Evolutionary conservation across 352 stramenopile genomes (phyloP), one percentile per base, ranked within the genome.

Genomic region (Globisporangium barbulae): DNA sequence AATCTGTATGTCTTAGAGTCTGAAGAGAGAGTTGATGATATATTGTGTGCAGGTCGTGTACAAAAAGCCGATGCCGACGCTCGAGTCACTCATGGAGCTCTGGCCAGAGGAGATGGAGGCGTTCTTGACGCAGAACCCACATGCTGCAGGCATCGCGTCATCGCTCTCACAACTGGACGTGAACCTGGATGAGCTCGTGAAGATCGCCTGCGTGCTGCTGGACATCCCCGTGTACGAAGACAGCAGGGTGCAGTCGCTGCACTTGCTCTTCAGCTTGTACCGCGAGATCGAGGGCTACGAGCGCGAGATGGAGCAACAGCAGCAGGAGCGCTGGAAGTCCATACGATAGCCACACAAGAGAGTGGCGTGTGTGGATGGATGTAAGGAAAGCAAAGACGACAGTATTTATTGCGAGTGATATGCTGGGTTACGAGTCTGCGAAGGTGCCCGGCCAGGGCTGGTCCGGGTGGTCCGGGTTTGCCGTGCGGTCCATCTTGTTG

Each of bases 241-340:
- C 1, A 76, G 83, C n/a, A 68, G 90, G 28, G 66, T 98, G 55
- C 81, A 98, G 65, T 94, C 85, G 42, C 76, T 98, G 30, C 93
- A 98, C 75, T 61, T 95, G 3, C 72, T 99, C 22, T 98, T 98
- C 47, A 92, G 84, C 8, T 67, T 98, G 30, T 98, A 93, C 64
- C 63, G 80, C 54, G 88, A 96, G 67, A 90, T 94, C 21, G 61
- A 81, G 35, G 45, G 54, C 44, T 86, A 88, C 68, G 77, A 90
- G 68, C 76, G 71, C 65, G 70, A 87, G 21, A 60, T 74, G 68
- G 49, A 67, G 35, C 62, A 70, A 61, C 47, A 59, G 45, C 48
- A 65, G 10, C 41, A 53, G 9, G 17, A 35, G 19, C 35, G 49
- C 1, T 48, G 50, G 19, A 59, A 25, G 15, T 63, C 53, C 8